These are phyloP conservation scores for Trifolium fragiferum DNA, from an alignment of 306 rosid genomes.

Conservation along the genomic window DNA sequence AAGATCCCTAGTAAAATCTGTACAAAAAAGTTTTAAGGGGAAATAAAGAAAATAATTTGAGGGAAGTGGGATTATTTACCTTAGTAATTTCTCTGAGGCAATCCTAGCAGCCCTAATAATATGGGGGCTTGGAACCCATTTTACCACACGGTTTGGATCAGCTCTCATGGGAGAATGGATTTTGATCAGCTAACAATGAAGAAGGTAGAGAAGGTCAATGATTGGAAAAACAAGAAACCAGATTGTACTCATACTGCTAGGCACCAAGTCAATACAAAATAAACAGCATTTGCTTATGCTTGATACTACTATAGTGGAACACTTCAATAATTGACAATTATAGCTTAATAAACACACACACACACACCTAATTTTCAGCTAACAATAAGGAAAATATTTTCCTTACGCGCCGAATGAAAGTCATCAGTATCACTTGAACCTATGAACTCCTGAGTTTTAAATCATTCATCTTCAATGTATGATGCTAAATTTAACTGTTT, in stretches of 20 bases:
- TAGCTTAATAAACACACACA: background rate
- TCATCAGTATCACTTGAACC: constrained; percentile 19
- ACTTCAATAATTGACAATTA: constrained; percentile 12
- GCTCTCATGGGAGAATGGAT: constrained; percentile 97
- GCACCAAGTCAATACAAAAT: constrained; percentile 11
- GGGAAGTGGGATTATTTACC: constrained; percentile 46
- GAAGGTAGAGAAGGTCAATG: constrained; percentile 32
- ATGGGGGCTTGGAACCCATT: constrained; percentile 75
- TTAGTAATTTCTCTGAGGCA: constrained; percentile 80
- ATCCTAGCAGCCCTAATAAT: constrained; percentile 70
- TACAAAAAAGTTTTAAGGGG: background rate
- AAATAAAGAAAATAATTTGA: background rate
- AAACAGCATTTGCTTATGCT: constrained; percentile 16
- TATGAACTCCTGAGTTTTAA: constrained; percentile 12
- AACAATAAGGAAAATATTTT: constrained; percentile 18
- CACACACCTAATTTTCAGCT: background rate
- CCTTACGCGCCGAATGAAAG: constrained; percentile 18
- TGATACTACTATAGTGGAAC: constrained; percentile 8
- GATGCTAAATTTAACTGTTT: constrained; percentile 19
- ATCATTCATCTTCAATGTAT: constrained; percentile 1
- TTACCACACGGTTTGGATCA: constrained; percentile 81
- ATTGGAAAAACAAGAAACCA: constrained; percentile 18
- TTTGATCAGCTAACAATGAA: constrained; percentile 74
- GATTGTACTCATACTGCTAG: constrained; percentile 17
- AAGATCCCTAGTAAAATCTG: background rate